phyloP scores from a whole-genome alignment of 805 yeast genomes.

The Sugiyamaella americana region DNA sequence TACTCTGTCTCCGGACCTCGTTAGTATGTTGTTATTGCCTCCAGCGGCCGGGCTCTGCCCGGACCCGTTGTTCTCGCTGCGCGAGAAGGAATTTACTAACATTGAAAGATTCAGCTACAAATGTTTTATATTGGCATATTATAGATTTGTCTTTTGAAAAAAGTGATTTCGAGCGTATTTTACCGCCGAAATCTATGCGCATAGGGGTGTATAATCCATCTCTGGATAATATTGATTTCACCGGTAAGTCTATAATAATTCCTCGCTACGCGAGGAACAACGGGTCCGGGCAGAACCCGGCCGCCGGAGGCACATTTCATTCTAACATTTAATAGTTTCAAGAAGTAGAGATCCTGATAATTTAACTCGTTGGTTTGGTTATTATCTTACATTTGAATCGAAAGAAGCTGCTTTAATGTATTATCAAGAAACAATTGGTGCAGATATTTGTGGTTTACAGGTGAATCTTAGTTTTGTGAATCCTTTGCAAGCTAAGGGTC shows the following conservation, averaged over 20 bases:
- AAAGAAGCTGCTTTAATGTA: slow-evolving; percentile 47
- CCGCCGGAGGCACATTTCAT: too few relatives aligned
- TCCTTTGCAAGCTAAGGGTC: slow-evolving; percentile 20
- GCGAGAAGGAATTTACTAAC: not conserved
- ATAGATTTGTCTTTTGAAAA: slow-evolving; percentile 27
- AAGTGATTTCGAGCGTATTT: slow-evolving; percentile 30
- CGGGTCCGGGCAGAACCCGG: too few relatives aligned
- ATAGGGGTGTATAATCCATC: slow-evolving; percentile 14
- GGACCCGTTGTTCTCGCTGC: too few relatives aligned
- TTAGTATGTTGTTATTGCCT: too few relatives aligned
- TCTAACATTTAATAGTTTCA: slow-evolving; percentile 27
- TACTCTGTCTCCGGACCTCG: too few relatives aligned
- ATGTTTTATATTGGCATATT: slow-evolving; percentile 31
- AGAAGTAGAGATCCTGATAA: slow-evolving; percentile 45
- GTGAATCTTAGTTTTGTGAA: slow-evolving; percentile 43
- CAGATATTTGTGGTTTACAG: slow-evolving; percentile 46
- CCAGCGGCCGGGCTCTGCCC: too few relatives aligned
- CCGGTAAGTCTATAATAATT: not conserved
- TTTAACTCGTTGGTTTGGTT: slow-evolving; percentile 42
- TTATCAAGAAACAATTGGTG: slow-evolving; percentile 44
- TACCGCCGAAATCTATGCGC: slow-evolving; percentile 24
- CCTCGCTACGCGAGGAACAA: too few relatives aligned
- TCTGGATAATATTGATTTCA: slow-evolving; percentile 19
- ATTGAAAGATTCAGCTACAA: slow-evolving; percentile 15
- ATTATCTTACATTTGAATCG: slow-evolving; percentile 48